Base-by-base conservation (phyloP, 2,329 filamentous ascomycete genomes). In the Thelonectria rubi region DNA sequence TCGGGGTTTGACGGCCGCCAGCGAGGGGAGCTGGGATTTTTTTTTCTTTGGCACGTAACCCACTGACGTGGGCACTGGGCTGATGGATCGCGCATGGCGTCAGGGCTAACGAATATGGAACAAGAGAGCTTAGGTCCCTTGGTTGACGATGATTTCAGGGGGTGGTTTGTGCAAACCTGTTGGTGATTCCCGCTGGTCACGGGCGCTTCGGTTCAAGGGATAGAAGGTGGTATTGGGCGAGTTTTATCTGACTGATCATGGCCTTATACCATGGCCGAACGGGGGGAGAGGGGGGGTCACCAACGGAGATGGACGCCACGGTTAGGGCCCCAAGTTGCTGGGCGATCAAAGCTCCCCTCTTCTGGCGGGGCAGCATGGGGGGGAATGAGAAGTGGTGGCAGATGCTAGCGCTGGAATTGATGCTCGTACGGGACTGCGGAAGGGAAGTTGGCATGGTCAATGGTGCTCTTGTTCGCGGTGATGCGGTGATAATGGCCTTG, bases 11-110 rank as follows among this genome's bases (percentile, higher is more conserved):
- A 47, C 58, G 32, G 40, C 46, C 47, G 46, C 21, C 45, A 39
- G 45, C 32, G 51, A 52, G 43, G 51, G 26, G 45, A 12, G 12
- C 12, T 37, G 8, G 15, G 14, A 24, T 18, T 30, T 43, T 48
- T 30, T 42, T 24, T 20, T 21, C 10, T 32, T 37, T 46, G 40
- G 40, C 32, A 17, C 26, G 40, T 51, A 46, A 40, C 50, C 51
- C 42, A 42, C 58, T 55, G 47, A 46, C 39, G 58, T 52, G 58
- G 40, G 47, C 43, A 21, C 47, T 48, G 52, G 40, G 46, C 46
- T 34, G 58, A 51, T 55, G 40, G 17, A 21, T 14, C 24, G n/a
- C 32, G 24, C 18, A 60, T 52, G 39, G 58, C 20, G 40, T 37
- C 52, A 48, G 40, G 52, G 47, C 52, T 56, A 55, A 60, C 32